These are phyloP conservation scores for Sphaerobolus stellatus DNA, from an alignment of 1,284 basidiomycete genomes.

Conservation along the genomic window DNA sequence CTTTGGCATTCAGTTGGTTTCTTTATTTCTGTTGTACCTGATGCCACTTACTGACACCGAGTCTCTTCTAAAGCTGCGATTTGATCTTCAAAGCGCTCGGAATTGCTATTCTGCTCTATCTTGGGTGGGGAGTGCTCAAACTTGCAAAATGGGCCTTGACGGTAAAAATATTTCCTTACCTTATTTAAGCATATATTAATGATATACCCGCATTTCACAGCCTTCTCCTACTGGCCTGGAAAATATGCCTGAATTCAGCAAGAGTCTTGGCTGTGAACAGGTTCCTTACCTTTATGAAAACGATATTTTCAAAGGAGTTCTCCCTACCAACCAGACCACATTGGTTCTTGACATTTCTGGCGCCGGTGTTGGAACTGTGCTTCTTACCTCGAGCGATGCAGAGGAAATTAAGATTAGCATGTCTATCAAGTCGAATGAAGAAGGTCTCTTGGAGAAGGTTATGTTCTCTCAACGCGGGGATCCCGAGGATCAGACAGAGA, in stretches of 20 bases:
- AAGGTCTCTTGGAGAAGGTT: conserved; percentile 36
- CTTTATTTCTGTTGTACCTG: neutral
- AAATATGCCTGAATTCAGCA: conserved; percentile 53
- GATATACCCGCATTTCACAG: conserved; percentile 27
- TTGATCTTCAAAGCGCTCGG: conserved; percentile 57
- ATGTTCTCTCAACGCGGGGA: conserved; percentile 39
- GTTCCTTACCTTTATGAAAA: conserved; percentile 45
- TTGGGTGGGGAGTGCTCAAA: conserved; percentile 45
- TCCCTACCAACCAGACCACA: conserved; percentile 42
- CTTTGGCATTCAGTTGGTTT: conserved; percentile 50
- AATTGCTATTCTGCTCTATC: conserved; percentile 43
- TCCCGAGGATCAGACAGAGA: no score
- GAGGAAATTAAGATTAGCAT: conserved; percentile 50
- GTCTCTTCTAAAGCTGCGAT: conserved; percentile 40
- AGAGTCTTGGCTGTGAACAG: conserved; percentile 48
- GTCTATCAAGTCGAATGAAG: conserved; percentile 43
- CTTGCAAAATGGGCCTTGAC: conserved; percentile 48
- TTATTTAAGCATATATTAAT: neutral
- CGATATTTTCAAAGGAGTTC: conserved; percentile 37
- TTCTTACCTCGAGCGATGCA: conserved; percentile 44
- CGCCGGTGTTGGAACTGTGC: conserved; percentile 49
- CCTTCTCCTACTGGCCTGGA: conserved; percentile 51
- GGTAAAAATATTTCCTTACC: conserved; percentile 32
- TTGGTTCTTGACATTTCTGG: conserved; percentile 44
- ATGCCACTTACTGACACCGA: neutral